These are phyloP conservation scores for Xanthoparmelia taractica DNA, from an alignment of 495 filamentous ascomycete species.

Conservation along the genomic window DNA sequence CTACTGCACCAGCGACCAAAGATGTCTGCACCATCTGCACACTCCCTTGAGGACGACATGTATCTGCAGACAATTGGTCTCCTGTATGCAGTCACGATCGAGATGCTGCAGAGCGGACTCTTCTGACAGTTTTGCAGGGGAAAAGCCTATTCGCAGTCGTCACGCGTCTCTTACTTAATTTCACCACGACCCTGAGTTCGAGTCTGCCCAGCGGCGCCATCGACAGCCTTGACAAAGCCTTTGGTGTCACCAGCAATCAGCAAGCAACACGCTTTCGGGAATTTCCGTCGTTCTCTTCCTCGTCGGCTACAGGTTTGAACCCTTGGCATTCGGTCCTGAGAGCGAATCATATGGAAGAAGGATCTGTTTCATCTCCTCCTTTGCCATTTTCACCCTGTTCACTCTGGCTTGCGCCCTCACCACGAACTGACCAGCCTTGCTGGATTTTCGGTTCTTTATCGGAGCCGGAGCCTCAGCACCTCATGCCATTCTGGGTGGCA, in stretches of 20 bases:
- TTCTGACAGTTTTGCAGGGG: no score
- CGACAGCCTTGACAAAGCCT: neutral
- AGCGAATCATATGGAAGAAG: neutral
- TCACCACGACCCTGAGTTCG: neutral
- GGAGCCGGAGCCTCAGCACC: neutral
- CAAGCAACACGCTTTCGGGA: neutral
- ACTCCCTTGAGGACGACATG: no score
- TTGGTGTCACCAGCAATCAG: neutral
- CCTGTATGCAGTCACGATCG: no score
- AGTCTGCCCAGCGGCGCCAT: neutral
- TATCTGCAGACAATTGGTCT: no score
- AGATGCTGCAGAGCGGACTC: no score
- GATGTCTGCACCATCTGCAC: no score
- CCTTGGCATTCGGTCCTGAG: neutral
- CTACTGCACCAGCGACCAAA: no score
- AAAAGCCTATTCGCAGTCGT: no score
- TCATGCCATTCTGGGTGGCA: neutral
- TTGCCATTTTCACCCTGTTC: neutral
- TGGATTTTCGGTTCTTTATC: neutral
- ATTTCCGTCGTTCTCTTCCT: neutral
- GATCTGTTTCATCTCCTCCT: neutral
- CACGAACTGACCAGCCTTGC: neutral
- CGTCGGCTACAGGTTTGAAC: neutral
- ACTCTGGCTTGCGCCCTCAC: neutral
- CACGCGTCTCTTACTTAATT: neutral